phyloP scores from a whole-genome alignment of 768 basidiomycete species.

The Podaxis sp. region DNA sequence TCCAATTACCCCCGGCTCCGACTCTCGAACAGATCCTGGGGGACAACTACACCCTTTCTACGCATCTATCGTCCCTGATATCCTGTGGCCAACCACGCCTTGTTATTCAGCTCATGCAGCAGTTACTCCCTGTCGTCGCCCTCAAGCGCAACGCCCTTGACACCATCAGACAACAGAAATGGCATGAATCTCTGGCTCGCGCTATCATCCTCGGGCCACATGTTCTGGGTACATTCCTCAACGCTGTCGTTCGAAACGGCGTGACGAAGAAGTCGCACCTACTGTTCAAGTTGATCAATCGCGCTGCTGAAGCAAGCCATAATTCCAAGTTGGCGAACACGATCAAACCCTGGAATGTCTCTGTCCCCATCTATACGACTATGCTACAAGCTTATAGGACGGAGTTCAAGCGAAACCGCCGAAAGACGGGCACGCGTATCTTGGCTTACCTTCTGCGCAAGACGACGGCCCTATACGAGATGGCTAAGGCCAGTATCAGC shows the following conservation, averaged over 20 bases:
- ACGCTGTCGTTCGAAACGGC: constrained; percentile 55
- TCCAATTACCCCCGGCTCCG: background rate
- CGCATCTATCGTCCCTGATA: constrained; percentile 48
- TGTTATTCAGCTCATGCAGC: constrained; percentile 45
- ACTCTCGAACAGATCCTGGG: constrained; percentile 16
- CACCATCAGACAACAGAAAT: background rate
- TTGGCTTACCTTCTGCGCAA: background rate
- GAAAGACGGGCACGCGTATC: background rate
- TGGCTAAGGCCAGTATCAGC: constrained; percentile 6
- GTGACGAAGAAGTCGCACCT: constrained; percentile 33
- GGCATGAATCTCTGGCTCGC: constrained; percentile 23
- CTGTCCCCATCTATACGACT: constrained; percentile 63
- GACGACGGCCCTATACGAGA: background rate
- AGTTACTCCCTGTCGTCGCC: constrained; percentile 50
- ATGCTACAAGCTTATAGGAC: constrained; percentile 61
- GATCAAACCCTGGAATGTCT: constrained; percentile 54
- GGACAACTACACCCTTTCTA: constrained; percentile 45
- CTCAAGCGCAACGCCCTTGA: background rate
- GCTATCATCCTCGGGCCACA: constrained; percentile 53
- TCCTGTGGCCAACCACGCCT: constrained; percentile 41
- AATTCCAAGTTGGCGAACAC: background rate
- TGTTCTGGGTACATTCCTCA: constrained; percentile 55
- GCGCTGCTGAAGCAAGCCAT: background rate
- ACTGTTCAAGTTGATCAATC: background rate
- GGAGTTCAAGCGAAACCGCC: constrained; percentile 29